phyloP scores from a whole-genome alignment of 345 rosid species.

The Brassica rapa region DNA sequence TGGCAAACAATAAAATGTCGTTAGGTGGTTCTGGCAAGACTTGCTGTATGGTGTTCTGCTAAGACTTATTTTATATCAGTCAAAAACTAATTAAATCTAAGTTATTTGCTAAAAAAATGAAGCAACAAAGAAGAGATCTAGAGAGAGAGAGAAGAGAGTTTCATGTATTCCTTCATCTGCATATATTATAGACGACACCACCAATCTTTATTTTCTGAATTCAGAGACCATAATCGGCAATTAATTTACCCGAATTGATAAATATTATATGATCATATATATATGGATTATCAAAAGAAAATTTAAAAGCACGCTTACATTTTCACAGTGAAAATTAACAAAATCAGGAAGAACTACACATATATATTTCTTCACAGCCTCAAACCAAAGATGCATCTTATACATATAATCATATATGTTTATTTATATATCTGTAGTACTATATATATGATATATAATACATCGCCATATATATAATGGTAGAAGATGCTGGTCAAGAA shows the following conservation, averaged over 20 bases:
- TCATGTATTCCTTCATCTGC: neutral
- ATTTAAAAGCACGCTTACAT: neutral
- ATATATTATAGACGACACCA: neutral
- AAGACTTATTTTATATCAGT: neutral
- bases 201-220: neutral
- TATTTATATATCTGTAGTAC: neutral
- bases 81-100: neutral
- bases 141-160: too few relatives aligned
- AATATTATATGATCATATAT: neutral
- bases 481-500: neutral
- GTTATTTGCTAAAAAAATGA: neutral
- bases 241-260: neutral
- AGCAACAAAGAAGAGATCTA: too few relatives aligned
- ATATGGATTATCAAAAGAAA: neutral
- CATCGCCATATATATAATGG: neutral
- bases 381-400: slow-evolving; percentile 28
- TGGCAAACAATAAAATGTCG: neutral
- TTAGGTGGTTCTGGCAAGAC: neutral
- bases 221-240: slow-evolving; percentile 3
- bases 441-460: neutral
- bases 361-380: slow-evolving; percentile 8
- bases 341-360: neutral
- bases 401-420: neutral
- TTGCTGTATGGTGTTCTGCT: neutral
- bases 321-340: neutral